phyloP scores from a whole-genome alignment of 352 stramenopile species.

The Globisporangium iwayamae region DNA sequence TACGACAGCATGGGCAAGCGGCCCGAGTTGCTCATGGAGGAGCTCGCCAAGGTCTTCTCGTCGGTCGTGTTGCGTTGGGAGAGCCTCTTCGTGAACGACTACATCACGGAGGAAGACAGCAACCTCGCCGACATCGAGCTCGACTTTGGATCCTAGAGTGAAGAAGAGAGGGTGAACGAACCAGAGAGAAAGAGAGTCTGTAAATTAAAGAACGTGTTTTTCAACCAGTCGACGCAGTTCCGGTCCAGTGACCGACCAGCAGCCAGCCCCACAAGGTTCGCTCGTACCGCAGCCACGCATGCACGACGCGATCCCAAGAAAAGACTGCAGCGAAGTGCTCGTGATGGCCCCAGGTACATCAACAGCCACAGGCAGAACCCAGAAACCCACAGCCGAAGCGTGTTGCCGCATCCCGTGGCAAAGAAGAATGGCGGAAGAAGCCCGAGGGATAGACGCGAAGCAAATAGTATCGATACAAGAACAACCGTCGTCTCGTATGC shows the following conservation, averaged over 20 bases:
- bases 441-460: no score
- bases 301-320: no score
- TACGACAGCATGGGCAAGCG: slow-evolving; percentile 47
- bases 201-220: not conserved
- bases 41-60: slow-evolving; percentile 57
- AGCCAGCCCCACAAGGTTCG: not conserved
- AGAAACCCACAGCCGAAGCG: no score
- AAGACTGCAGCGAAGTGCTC: not conserved
- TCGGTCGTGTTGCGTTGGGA: slow-evolving; percentile 72
- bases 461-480: no score
- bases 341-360: not conserved
- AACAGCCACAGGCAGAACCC: no score
- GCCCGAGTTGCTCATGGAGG: slow-evolving; percentile 43
- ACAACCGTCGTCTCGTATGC: no score
- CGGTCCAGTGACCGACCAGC: not conserved
- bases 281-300: no score
- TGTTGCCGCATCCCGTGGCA: no score
- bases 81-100: slow-evolving; percentile 71
- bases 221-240: not conserved
- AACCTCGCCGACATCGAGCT: slow-evolving; percentile 42
- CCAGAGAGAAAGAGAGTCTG: not conserved
- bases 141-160: slow-evolving; percentile 20
- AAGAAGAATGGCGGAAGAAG: no score
- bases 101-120: slow-evolving; percentile 32
- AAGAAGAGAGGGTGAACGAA: not conserved